phyloP scores from a whole-genome alignment of 179 eudicot genomes.

The Corrigiola litoralis region DNA sequence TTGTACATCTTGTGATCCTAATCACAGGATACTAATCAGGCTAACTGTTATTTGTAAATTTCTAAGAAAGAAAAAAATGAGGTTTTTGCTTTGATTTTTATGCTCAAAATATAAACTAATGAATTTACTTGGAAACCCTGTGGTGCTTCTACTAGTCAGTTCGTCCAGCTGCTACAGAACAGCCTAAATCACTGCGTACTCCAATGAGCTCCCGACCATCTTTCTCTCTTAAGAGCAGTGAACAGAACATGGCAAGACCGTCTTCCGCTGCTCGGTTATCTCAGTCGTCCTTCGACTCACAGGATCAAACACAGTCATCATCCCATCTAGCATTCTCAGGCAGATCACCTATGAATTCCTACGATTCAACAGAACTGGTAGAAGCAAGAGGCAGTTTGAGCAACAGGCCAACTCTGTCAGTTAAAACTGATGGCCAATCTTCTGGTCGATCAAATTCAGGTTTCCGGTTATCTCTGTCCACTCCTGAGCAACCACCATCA shows the following conservation, averaged over 20 bases:
- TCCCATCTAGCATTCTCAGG: constrained; percentile 19
- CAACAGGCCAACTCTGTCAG: constrained; percentile 34
- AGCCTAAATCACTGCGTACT: constrained; percentile 34
- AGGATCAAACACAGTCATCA: constrained; percentile 31
- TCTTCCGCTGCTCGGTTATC: constrained; percentile 25
- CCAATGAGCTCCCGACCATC: constrained; percentile 34
- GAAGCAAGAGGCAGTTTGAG: constrained; percentile 16
- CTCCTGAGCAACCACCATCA: constrained; percentile 49
- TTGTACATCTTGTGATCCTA: not conserved
- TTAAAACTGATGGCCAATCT: constrained; percentile 28
- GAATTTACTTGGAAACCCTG: constrained; percentile 11
- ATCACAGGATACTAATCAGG: not conserved
- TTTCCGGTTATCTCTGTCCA: constrained; percentile 13
- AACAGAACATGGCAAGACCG: constrained; percentile 37
- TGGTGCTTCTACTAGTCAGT: constrained; percentile 46
- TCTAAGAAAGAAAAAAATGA: not conserved
- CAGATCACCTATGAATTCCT: constrained; percentile 3
- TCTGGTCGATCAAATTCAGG: constrained; percentile 16
- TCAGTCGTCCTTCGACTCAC: constrained; percentile 17
- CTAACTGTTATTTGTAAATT: not conserved
- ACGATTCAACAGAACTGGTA: constrained; percentile 9
- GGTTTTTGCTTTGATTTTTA: not conserved
- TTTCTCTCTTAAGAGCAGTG: constrained; percentile 28
- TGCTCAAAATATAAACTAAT: constrained; percentile 5
- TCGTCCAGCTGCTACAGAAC: constrained; percentile 42